Percentiles rank a stretch among this genome's conserved stretches.
Evolutionary conservation across 345 rosid genomes (phyloP).

Genomic region (Corymbia maculata): DNA sequence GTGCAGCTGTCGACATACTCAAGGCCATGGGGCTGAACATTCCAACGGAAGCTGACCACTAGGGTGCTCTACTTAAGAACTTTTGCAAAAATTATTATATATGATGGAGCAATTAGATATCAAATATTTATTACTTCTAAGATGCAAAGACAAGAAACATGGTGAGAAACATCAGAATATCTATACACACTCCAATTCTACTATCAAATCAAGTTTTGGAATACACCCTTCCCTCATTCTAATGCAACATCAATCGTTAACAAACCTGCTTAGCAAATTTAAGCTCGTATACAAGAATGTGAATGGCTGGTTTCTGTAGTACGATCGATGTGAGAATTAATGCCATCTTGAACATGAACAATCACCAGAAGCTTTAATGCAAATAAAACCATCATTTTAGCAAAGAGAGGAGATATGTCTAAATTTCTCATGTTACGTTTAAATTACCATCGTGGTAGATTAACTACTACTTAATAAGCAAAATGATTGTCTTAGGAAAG

Average conservation of each 20-base stretch:
- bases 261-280: not conserved
- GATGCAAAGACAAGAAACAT: not conserved
- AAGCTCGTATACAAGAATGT: not conserved
- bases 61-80: conserved; percentile 59
- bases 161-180: not conserved
- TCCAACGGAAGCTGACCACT: conserved; percentile 69
- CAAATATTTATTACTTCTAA: not conserved
- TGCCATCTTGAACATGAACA: not conserved
- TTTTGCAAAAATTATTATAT: conserved; percentile 54
- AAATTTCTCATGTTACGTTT: not conserved
- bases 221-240: not conserved
- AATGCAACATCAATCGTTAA: not conserved
- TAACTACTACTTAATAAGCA: not conserved
- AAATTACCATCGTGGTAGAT: not conserved
- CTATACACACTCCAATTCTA: not conserved
- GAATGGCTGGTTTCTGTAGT: not conserved
- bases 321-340: not conserved
- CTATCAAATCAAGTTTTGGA: not conserved
- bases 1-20: conserved; percentile 56
- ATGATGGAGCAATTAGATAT: conserved; percentile 43
- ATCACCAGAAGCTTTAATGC: not conserved
- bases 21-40: conserved; percentile 63
- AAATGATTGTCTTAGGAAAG: not conserved
- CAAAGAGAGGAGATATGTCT: not conserved
- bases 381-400: not conserved